Conservation (phyloP, 352 stramenopile species). For the Aphanomyces euteiches region DNA sequence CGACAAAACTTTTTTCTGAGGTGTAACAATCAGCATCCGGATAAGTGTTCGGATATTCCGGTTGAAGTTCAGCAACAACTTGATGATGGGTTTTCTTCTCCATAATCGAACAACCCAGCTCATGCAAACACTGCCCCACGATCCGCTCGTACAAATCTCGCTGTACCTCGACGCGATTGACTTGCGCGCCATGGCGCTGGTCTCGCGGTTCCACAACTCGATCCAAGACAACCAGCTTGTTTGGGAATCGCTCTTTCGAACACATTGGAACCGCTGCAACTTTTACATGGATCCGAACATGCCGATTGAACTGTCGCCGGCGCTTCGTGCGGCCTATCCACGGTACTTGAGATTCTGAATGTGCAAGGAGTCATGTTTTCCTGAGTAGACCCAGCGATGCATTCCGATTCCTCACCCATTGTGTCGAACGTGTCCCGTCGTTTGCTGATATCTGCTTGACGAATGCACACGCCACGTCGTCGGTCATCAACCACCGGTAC, state of each 20-base stretch:
- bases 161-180: constrained; percentile 21
- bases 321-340: neutral
- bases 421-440: constrained; percentile 21
- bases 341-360: neutral
- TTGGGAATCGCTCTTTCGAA: constrained; percentile 24
- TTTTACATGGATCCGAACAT: neutral
- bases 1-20: too few relatives aligned
- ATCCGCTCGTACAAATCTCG: constrained; percentile 3
- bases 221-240: neutral
- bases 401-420: constrained; percentile 26
- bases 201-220: constrained; percentile 1
- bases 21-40: too few relatives aligned
- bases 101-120: too few relatives aligned
- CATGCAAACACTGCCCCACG: constrained; percentile 1
- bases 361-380: neutral
- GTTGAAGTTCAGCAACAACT: too few relatives aligned
- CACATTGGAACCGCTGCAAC: constrained; percentile 14
- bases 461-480: constrained; percentile 22
- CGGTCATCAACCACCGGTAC: constrained; percentile 18
- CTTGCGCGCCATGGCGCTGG: constrained; percentile 18
- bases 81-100: too few relatives aligned
- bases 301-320: constrained; percentile 13
- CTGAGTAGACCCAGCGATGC: constrained; percentile 11
- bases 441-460: constrained; percentile 27
- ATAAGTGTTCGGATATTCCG: too few relatives aligned